Evolutionary conservation across 306 rosid genomes (phyloP).

Genomic region (Coriaria nepalensis): DNA sequence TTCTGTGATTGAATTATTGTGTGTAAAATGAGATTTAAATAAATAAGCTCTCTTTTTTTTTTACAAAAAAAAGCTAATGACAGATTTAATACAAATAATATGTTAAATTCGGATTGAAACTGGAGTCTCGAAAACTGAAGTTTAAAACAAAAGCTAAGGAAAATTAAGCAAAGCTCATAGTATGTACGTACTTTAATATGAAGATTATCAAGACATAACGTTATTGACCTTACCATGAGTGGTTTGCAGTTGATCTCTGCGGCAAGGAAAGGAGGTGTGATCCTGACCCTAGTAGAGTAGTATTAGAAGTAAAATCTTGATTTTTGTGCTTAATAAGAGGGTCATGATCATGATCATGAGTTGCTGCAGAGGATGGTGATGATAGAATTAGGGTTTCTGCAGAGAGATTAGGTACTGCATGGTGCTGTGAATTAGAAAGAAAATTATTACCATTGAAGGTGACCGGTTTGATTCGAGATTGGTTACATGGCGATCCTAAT

Average conservation of each 20-base stretch:
- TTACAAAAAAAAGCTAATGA: too few relatives aligned
- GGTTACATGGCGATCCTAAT: constrained; percentile 28
- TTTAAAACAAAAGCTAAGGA: too few relatives aligned
- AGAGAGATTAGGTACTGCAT: constrained; percentile 25
- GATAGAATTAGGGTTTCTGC: constrained; percentile 52
- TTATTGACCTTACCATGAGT: constrained; percentile 39
- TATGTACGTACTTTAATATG: too few relatives aligned
- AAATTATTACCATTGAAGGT: constrained; percentile 11
- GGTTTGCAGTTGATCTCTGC: constrained; percentile 54
- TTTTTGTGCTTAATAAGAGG: constrained; percentile 28
- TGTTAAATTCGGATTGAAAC: too few relatives aligned
- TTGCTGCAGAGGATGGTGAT: background rate
- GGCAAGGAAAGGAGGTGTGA: constrained; percentile 70
- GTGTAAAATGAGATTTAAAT: too few relatives aligned
- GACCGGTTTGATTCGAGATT: constrained; percentile 34
- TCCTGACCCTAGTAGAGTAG: constrained; percentile 21
- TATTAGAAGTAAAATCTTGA: constrained; percentile 14
- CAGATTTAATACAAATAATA: too few relatives aligned
- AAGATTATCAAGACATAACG: too few relatives aligned
- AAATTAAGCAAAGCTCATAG: too few relatives aligned
- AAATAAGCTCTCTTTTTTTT: too few relatives aligned
- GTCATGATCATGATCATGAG: too few relatives aligned
- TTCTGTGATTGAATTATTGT: too few relatives aligned
- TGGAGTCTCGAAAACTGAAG: too few relatives aligned
- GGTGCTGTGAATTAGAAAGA: constrained; percentile 13